Percentiles rank a stretch among this genome's conserved stretches.
Conservation (phyloP, 2,329 filamentous ascomycete species). For the Cytospora piceicola region DNA sequence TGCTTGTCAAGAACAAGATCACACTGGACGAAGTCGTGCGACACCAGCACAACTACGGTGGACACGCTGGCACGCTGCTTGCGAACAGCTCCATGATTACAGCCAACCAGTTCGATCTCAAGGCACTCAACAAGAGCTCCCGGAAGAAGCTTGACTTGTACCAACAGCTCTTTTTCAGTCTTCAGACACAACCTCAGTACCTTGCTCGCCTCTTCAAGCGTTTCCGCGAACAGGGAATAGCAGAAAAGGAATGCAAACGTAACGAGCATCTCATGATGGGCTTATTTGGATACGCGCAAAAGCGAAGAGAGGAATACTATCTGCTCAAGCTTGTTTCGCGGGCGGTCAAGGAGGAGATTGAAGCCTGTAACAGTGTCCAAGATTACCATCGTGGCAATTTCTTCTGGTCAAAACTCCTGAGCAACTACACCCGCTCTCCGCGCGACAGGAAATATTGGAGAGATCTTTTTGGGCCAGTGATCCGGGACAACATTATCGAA, state of each 20-base stretch:
- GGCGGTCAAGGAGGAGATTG: conserved; percentile 84
- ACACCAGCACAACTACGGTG: conserved; percentile 94
- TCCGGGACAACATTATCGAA: conserved; percentile 91
- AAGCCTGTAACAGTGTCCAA: conserved; percentile 71
- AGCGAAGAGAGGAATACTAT: conserved; percentile 95
- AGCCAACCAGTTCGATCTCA: conserved; percentile 91
- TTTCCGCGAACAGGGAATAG: conserved; percentile 78
- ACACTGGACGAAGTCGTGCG: conserved; percentile 96
- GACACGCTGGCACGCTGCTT: conserved; percentile 81
- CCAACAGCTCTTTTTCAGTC: conserved; percentile 94
- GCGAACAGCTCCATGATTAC: conserved; percentile 88
- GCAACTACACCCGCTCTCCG: conserved; percentile 87
- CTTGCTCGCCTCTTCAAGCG: conserved; percentile 85
- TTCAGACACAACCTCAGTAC: conserved; percentile 96
- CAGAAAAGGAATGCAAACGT: conserved; percentile 90
- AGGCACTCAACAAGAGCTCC: conserved; percentile 96
- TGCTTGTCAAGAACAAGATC: conserved; percentile 99
- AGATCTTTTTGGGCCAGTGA: conserved; percentile 80
- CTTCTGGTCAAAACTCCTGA: conserved; percentile 88
- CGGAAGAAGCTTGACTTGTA: conserved; percentile 95
- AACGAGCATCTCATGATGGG: conserved; percentile 96
- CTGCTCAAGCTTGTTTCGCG: conserved; percentile 84
- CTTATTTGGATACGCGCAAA: conserved; percentile 95
- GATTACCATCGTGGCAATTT: conserved; percentile 89
- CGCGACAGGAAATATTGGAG: conserved; percentile 90